A percentile compares a stretch with the other conserved stretches of the same genome.
phyloP scores from a whole-genome alignment of 1,139 yeast species.

The Suhomyces terraborum region DNA sequence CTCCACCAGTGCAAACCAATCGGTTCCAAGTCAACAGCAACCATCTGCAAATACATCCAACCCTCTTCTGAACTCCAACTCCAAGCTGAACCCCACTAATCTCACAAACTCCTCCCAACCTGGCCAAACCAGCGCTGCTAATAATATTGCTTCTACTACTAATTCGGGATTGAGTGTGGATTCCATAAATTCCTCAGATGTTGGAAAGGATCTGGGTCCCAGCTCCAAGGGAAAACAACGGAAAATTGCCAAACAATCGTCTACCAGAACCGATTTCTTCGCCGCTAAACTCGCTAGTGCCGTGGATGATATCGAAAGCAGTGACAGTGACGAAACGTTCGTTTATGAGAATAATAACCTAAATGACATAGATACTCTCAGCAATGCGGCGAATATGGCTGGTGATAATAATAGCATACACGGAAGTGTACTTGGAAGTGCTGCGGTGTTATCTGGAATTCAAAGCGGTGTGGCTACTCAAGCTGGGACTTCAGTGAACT shows the following conservation, averaged over 20 bases:
- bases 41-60: neutral
- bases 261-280: conserved; percentile 82
- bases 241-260: conserved; percentile 26
- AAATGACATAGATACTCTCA: conserved; percentile 23
- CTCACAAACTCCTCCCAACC: conserved; percentile 1
- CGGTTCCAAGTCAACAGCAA: neutral
- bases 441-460: conserved; percentile 2
- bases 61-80: conserved; percentile 1
- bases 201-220: conserved; percentile 1
- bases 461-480: conserved; percentile 11
- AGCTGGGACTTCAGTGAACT: conserved; percentile 8
- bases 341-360: conserved; percentile 69
- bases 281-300: conserved; percentile 95
- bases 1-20: neutral
- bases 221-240: conserved; percentile 16
- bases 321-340: conserved; percentile 91
- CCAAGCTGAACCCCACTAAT: conserved; percentile 6
- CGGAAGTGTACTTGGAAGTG: conserved; percentile 15
- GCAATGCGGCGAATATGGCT: conserved; percentile 14
- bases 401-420: conserved; percentile 17
- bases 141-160: conserved; percentile 3
- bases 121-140: neutral
- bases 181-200: conserved; percentile 6
- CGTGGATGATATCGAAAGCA: conserved; percentile 82
- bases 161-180: conserved; percentile 9